Evolutionary conservation across 2,329 filamentous ascomycete genomes (phyloP), one percentile per base, ranked within the genome.

Genomic region (Epicoccum nigrum): DNA sequence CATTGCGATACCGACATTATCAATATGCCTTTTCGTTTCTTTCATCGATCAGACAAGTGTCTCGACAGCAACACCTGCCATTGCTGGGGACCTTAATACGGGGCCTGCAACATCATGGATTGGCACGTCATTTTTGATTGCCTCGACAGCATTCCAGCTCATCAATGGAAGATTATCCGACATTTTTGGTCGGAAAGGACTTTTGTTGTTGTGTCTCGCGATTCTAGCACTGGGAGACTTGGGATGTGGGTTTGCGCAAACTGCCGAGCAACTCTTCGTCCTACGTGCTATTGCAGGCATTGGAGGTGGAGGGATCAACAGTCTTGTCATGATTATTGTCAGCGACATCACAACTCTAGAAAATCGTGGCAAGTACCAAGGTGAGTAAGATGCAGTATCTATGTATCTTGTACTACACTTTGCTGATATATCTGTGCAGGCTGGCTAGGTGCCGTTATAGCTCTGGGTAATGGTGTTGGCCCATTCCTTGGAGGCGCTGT

Each of bases 41-140:
- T 83, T 81, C 54, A 78, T 83, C 50, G 82, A 86, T 60, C 81
- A 84, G 57, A 84, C 83, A 64, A 79, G 79, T 32, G 44, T 47
- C 13, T 47, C 44, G 7, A 47, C 44, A 1, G 75, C 74, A 0
- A 55, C 77, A 9, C 76, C 76, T 0, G 72, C 70, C 4, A 78
- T 78, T 17, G 63, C 65, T 0, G 52, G 60, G 12, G 58, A 61
- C 1, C 54, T 69, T 8, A 41, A 63, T 32, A 54, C 64, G 1
- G 58, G 59, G 8, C 62, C 60, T 0, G 59, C 51, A 17, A 69
- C 62, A 40, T 56, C 52, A 8, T 67, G 61, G 64, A 54, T 62
- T 13, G 63, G 62, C 7, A 68, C 62, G 3, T 58, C 62, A 1
- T 69, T 68, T 20, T 39, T 68, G 7, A 58, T 69, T 6, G 56